Base-by-base conservation (phyloP, 163 green algal genomes). In the Chlorella variabilis region DNA sequence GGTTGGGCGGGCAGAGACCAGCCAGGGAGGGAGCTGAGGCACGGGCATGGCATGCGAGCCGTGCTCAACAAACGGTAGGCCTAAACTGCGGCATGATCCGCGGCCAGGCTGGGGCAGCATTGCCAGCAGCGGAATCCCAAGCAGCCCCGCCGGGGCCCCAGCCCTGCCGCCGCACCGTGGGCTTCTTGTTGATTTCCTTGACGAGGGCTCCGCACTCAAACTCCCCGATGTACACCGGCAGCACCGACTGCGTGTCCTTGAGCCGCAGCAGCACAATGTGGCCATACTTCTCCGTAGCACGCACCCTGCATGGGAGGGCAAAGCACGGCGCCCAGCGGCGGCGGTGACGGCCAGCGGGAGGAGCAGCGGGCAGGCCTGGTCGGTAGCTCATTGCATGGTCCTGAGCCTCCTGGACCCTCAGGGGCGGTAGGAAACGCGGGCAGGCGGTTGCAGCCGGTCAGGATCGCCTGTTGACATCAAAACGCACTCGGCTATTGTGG, bases 131-230 rank as follows among this genome's bases (percentile, higher is more conserved):
- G 45, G 11, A 54, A 54, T 11, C 45, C 45, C 11, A 54, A 54
- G 45, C n/a, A n/a, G n/a, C n/a, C n/a, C n/a, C n/a, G n/a, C n/a
- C n/a, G n/a, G n/a, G n/a, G n/a, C n/a, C n/a, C n/a, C n/a, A n/a
- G n/a, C n/a, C n/a, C n/a, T n/a, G n/a, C n/a, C n/a, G n/a, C 38
- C 80, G 54, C 58, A 91, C 87, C 71, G 71, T 58, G 17, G 41
- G 42, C 62, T 83, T 85, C 59, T 88, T 89, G 76, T 87, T 85
- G 71, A 92, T 91, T 73, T 92, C 76, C 61, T 87, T 89, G 23
- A 91, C 48, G 41, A 92, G 74, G 2, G 84, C 81, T 21, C 75
- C 77, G 31, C 77, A 89, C 61, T 92, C 88, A 62, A 86, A 90
- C 45, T 91, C 87, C 7, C 87, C 87, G 31, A 91, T 85, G 67